Evolutionary conservation across 2,329 filamentous ascomycete species (phyloP).

Genomic region (Fusarium buxicola): DNA sequence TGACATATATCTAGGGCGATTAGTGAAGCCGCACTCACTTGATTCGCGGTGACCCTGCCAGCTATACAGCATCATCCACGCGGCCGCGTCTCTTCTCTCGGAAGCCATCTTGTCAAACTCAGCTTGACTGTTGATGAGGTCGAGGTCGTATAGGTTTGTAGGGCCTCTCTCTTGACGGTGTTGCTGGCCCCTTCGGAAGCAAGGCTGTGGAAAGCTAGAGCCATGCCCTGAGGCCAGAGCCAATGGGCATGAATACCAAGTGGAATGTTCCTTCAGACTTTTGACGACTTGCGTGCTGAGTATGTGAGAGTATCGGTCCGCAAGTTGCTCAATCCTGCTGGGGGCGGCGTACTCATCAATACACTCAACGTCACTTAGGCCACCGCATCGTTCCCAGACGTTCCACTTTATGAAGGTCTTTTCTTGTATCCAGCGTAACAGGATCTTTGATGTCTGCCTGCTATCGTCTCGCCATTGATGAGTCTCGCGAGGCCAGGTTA

Average conservation of each 20-base stretch:
- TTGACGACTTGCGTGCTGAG: background rate
- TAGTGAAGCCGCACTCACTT: background rate
- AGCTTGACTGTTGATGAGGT: constrained; percentile 14
- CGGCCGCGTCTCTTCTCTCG: background rate
- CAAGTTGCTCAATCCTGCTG: background rate
- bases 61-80: background rate
- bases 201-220: background rate
- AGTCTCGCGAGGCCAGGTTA: constrained; percentile 13
- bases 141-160: background rate
- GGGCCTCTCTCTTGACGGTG: background rate
- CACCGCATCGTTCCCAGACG: constrained; percentile 1
- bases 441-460: background rate
- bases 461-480: background rate
- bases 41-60: background rate
- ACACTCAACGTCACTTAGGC: background rate
- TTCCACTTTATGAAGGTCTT: constrained; percentile 14
- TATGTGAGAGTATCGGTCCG: background rate
- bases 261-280: background rate
- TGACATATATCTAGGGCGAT: background rate
- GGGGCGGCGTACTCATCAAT: background rate
- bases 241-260: background rate
- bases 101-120: constrained; percentile 9
- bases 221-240: background rate
- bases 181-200: background rate
- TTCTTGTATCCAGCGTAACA: constrained; percentile 13